These are phyloP conservation scores for Talaromyces atroroseus DNA, from an alignment of 2,329 filamentous ascomycete genomes.

Conservation along the genomic window DNA sequence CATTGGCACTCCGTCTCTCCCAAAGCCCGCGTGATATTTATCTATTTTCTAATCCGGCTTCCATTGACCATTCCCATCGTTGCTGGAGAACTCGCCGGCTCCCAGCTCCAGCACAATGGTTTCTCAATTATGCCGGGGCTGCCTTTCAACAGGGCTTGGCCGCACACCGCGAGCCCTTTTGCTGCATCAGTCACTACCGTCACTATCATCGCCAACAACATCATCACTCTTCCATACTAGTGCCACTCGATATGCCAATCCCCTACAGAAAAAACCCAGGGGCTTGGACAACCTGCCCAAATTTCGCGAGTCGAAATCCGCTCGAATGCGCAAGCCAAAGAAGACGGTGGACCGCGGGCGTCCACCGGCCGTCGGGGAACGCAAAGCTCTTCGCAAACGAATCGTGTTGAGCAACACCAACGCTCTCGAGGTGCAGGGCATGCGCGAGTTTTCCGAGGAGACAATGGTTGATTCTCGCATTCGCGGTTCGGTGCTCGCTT, in stretches of 20 bases:
- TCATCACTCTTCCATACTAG: constrained; percentile 45
- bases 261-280: constrained; percentile 47
- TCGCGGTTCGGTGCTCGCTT: constrained; percentile 61
- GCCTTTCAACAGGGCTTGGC: constrained; percentile 45
- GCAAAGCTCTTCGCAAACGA: constrained; percentile 79
- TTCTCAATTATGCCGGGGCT: constrained; percentile 55
- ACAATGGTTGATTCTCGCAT: constrained; percentile 52
- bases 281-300: constrained; percentile 24
- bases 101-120: constrained; percentile 43
- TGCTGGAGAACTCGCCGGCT: constrained; percentile 22
- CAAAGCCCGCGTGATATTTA: not conserved
- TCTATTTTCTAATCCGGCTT: constrained; percentile 15
- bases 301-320: constrained; percentile 35
- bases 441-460: constrained; percentile 56
- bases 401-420: constrained; percentile 93
- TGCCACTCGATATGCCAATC: constrained; percentile 31
- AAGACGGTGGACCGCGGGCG: constrained; percentile 43
- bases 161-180: constrained; percentile 35
- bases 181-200: constrained; percentile 23
- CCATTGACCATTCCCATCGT: constrained; percentile 23
- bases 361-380: constrained; percentile 68
- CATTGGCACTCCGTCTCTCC: constrained; percentile 15
- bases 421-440: constrained; percentile 68
- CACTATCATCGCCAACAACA: constrained; percentile 33
- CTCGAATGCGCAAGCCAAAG: constrained; percentile 40